Conservation (phyloP, 495 filamentous ascomycete genomes). For the Penicillium coprophilum region DNA sequence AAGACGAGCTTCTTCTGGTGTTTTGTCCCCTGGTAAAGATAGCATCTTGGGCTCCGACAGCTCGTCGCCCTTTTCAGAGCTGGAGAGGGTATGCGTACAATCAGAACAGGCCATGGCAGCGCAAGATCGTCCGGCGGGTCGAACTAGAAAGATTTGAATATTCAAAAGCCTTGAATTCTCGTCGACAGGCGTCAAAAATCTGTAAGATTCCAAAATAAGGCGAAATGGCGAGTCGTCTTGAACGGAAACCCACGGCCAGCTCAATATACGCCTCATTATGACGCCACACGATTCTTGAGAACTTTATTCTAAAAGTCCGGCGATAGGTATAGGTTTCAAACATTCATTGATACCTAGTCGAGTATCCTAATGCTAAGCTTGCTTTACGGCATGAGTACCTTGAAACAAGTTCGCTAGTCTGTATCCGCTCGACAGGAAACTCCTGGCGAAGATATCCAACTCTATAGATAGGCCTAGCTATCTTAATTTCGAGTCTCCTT, state of each 20-base stretch:
- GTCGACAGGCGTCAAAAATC: not conserved
- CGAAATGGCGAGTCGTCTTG: slow-evolving; percentile 1
- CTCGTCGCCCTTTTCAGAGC: slow-evolving; percentile 5
- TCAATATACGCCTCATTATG: slow-evolving; percentile 3
- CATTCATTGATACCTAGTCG: not conserved
- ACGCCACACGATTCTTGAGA: slow-evolving; percentile 2
- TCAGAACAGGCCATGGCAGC: not conserved
- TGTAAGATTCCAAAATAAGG: not conserved
- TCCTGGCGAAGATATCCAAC: no score
- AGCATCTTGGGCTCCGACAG: slow-evolving; percentile 10
- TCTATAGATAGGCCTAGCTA: no score
- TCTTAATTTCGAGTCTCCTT: no score
- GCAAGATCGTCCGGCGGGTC: not conserved
- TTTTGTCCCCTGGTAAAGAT: slow-evolving; percentile 13
- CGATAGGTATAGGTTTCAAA: not conserved
- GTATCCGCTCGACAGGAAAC: not conserved
- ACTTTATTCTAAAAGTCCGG: not conserved
- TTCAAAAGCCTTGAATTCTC: not conserved
- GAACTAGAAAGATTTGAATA: not conserved
- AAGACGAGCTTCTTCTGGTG: slow-evolving; percentile 12
- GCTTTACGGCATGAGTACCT: not conserved
- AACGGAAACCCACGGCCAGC: not conserved
- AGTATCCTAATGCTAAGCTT: not conserved
- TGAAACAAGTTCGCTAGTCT: not conserved
- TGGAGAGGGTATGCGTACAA: not conserved